Evolutionary conservation across 768 basidiomycete genomes (phyloP).

Genomic region (Trametes cubensis): DNA sequence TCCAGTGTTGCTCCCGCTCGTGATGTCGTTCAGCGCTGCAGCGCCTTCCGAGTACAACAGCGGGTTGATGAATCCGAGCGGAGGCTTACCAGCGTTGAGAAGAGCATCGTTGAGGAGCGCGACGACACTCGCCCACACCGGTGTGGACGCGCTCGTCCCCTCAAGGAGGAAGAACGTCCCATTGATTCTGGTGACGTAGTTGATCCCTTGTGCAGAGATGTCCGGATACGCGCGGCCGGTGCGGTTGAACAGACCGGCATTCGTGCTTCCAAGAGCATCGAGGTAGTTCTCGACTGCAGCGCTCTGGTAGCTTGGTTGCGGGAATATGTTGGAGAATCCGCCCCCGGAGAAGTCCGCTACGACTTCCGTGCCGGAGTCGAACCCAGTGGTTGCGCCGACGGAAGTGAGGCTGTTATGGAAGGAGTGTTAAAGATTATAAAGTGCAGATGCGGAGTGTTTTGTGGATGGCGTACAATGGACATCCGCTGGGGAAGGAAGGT

Average conservation of each 20-base stretch:
- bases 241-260: constrained; percentile 25
- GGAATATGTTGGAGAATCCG: constrained; percentile 35
- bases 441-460: neutral
- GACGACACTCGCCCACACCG: constrained; percentile 38
- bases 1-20: constrained; percentile 24
- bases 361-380: constrained; percentile 25
- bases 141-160: constrained; percentile 38
- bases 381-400: constrained; percentile 28
- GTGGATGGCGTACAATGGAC: constrained; percentile 36
- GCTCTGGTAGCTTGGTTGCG: constrained; percentile 28
- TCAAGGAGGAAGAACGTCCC: constrained; percentile 26
- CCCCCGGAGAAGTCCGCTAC: constrained; percentile 30
- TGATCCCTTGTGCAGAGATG: constrained; percentile 58
- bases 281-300: constrained; percentile 23
- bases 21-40: constrained; percentile 31
- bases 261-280: constrained; percentile 14
- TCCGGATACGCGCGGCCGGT: constrained; percentile 56
- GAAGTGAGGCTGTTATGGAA: constrained; percentile 25
- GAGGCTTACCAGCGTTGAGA: constrained; percentile 30
- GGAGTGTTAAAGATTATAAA: neutral
- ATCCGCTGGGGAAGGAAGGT: constrained; percentile 39
- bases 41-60: constrained; percentile 25
- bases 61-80: constrained; percentile 40
- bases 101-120: constrained; percentile 40
- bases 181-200: constrained; percentile 45